These are phyloP conservation scores for Cyclotella cryptica DNA, from an alignment of 108 stramenopile genomes.

Conservation along the genomic window DNA sequence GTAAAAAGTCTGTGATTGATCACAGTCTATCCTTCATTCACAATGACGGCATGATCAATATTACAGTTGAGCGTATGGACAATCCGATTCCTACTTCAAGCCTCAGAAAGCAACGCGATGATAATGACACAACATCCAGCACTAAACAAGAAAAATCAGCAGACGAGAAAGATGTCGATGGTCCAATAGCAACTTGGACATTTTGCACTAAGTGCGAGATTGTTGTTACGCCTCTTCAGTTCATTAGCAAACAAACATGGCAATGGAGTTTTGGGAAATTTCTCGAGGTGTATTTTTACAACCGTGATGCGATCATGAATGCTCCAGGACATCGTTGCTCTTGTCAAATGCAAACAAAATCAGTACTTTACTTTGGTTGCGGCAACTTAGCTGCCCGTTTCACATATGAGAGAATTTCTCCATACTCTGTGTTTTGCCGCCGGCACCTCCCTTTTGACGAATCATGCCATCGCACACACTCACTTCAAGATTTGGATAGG, in stretches of 20 bases:
- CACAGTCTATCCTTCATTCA: slow-evolving; percentile 94
- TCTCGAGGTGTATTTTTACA: slow-evolving; percentile 94
- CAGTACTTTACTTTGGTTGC: slow-evolving; percentile 90
- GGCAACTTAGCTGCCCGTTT: slow-evolving; percentile 90
- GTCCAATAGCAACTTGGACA: slow-evolving; percentile 92
- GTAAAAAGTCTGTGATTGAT: slow-evolving; percentile 93
- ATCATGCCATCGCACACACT: slow-evolving; percentile 69
- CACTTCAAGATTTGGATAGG: slow-evolving; percentile 72
- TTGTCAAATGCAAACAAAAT: slow-evolving; percentile 80
- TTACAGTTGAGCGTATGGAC: slow-evolving; percentile 88
- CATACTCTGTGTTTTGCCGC: slow-evolving; percentile 89
- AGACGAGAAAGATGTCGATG: slow-evolving; percentile 57
- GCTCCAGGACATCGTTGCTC: slow-evolving; percentile 71
- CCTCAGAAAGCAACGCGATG: slow-evolving; percentile 32
- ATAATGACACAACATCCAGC: slow-evolving; percentile 35
- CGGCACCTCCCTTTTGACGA: slow-evolving; percentile 84
- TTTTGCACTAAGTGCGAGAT: slow-evolving; percentile 87
- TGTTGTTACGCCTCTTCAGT: slow-evolving; percentile 87
- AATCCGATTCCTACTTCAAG: slow-evolving; percentile 66
- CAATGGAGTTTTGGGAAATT: slow-evolving; percentile 97
- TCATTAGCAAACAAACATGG: slow-evolving; percentile 93
- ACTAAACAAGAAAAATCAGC: slow-evolving; percentile 24
- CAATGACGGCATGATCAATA: slow-evolving; percentile 91
- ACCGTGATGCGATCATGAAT: slow-evolving; percentile 82
- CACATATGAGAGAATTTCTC: slow-evolving; percentile 82